Evolutionary conservation across 2,329 filamentous ascomycete species (phyloP).

Genomic region (Simplicillium sp.): DNA sequence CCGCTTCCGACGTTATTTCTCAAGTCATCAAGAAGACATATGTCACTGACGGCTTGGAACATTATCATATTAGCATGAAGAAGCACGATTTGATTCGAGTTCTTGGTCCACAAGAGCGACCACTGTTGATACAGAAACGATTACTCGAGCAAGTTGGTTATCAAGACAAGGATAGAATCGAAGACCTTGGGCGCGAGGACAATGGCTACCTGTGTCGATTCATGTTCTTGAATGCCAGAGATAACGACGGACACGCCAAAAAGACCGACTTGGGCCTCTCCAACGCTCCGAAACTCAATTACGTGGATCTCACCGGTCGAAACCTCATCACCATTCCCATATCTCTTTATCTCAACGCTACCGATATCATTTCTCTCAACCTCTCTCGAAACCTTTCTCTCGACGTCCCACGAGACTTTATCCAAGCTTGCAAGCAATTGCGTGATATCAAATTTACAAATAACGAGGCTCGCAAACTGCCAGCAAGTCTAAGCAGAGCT

Average conservation of each 20-base stretch:
- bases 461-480: constrained; percentile 82
- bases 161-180: constrained; percentile 73
- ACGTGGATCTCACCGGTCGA: constrained; percentile 82
- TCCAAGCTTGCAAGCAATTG: constrained; percentile 83
- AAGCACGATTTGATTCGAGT: constrained; percentile 86
- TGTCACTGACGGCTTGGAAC: constrained; percentile 78
- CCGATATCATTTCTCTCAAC: constrained; percentile 91
- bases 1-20: constrained; percentile 77
- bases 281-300: constrained; percentile 83
- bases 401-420: constrained; percentile 91
- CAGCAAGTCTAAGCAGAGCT: constrained; percentile 74
- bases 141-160: constrained; percentile 90
- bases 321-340: constrained; percentile 95
- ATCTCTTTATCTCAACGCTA: constrained; percentile 79
- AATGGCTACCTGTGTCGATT: constrained; percentile 96
- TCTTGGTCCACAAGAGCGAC: constrained; percentile 67
- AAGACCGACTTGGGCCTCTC: constrained; percentile 69
- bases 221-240: constrained; percentile 82
- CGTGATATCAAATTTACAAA: constrained; percentile 94
- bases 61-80: constrained; percentile 91
- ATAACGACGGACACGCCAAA: constrained; percentile 65
- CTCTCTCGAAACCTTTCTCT: constrained; percentile 86
- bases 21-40: constrained; percentile 93
- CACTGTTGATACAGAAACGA: constrained; percentile 83
- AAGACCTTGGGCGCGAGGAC: constrained; percentile 91